Base-by-base conservation (phyloP, 805 yeast genomes). In the Kazachstania viticola region DNA sequence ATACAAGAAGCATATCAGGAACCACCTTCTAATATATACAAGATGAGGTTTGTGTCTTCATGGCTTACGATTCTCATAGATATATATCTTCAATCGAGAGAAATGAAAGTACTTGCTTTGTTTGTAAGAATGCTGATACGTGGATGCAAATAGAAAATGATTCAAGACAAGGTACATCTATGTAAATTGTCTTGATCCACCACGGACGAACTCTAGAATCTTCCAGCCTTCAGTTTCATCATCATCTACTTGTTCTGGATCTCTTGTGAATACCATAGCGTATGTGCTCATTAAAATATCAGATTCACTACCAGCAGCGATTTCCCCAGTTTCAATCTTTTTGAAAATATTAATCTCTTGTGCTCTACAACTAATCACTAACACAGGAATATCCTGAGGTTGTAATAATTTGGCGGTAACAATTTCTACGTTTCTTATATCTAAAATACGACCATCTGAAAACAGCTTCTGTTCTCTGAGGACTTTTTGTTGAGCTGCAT, bases 161-260 rank as follows among this genome's bases (percentile, higher is more conserved):
- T n/a, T n/a, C n/a, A n/a, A n/a, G n/a, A n/a, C n/a, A n/a, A n/a
- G n/a, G n/a, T n/a, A n/a, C n/a, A n/a, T n/a, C 25, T 54, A 73
- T 26, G 76, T 73, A 71, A 79, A 85, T 38, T 76, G 79, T 62
- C 94, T 77, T 24, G 94, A 78, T 27, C 84, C 88, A 45, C 95
- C 95, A 51, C 95, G 77, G 30, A 83, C 95, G 54, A 88, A 82
- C 62, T 88, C 97, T 50, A 88, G 59, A 34, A 91, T 75, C 64
- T 82, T 83, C 98, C 98, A 91, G 21, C 99, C 99, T 51, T 83
- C 94, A 16, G 99, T 91, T 49, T 77, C 87, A 33, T 72, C 69
- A 55, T 91, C 81, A 40, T 77, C 94, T 51, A 91, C 74, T 38
- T 87, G 85, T 58, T 87, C 98, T 3, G 95, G 85, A 32, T 82